Evolutionary conservation across 2,329 filamentous ascomycete species (phyloP), one percentile per base, ranked within the genome.

Genomic region (Uncinocarpus reesii): DNA sequence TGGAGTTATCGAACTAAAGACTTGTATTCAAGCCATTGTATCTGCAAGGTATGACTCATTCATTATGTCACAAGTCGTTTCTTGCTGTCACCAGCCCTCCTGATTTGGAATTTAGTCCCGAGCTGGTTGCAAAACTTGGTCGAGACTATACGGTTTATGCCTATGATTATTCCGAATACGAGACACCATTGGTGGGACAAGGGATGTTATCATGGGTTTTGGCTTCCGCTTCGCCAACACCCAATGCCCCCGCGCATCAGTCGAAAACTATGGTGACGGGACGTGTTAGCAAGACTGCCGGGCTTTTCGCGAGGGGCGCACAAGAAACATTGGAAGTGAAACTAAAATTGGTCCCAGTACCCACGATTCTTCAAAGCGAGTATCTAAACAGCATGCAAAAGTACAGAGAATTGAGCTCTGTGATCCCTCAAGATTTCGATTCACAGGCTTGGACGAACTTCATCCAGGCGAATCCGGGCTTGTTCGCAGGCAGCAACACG

Each of bases 61-160:
- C 29, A 31, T 15, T 15, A 37, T 16, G 32, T 23, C 7, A 37
- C 23, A 11, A 36, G 42, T 35, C 34, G 21, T 7, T 18, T 3
- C 38, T 46, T 42, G 47, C 41, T 41, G 40, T 43, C 26, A 23
- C 43, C 42, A 42, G 51, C 32, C 38, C 35, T 36, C 31, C 21
- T 50, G 7, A 11, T 5, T 11, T 48, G 51, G 31, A 49, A 37
- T 38, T 10, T 50, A 96, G 92, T 62, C 92, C 92, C 31, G 92
- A 98, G 68, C 76, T 98, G 38, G 72, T 88, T 40, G 78, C 79
- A 61, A 73, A 83, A 72, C 63, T 83, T 52, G 75, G 83, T 68
- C 70, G 78, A 65, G 89, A 98, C 69, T 98, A 92, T 68, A 92
- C 88, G n/a, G 81, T 98, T 49, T 98, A 98, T 67, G 88, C 90